phyloP scores from a whole-genome alignment of 2,329 filamentous ascomycete genomes.

The Claviceps maximensis region DNA sequence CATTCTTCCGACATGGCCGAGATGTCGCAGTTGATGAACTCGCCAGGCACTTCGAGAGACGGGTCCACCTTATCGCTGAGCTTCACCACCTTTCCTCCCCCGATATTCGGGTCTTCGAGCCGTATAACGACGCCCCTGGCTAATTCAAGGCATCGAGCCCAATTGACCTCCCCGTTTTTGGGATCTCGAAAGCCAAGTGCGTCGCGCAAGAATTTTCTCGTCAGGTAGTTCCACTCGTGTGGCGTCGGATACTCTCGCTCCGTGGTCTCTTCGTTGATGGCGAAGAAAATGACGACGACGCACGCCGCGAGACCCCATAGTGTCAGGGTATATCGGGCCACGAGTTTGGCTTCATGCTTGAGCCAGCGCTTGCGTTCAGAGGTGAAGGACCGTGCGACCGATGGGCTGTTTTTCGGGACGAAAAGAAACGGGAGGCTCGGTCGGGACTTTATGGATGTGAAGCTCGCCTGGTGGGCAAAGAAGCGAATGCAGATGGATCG shows the following conservation, averaged over 20 bases:
- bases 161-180: conserved; percentile 45
- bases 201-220: conserved; percentile 53
- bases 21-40: conserved; percentile 55
- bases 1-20: conserved; percentile 67
- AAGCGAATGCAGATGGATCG: conserved; percentile 13
- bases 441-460: conserved; percentile 18
- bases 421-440: conserved; percentile 35
- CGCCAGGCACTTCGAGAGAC: conserved; percentile 51
- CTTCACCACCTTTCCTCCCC: conserved; percentile 52
- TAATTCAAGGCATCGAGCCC: conserved; percentile 51
- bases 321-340: conserved; percentile 52
- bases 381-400: conserved; percentile 60
- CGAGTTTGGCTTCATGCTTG: conserved; percentile 55
- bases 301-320: conserved; percentile 52
- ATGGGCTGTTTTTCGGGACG: conserved; percentile 32
- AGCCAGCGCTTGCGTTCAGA: conserved; percentile 62
- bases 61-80: conserved; percentile 48
- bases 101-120: conserved; percentile 54
- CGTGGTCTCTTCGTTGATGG: conserved; percentile 58
- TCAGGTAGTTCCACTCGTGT: conserved; percentile 63
- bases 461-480: conserved; percentile 16
- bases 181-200: conserved; percentile 46
- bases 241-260: conserved; percentile 72
- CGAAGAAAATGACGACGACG: conserved; percentile 47
- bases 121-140: conserved; percentile 47